Conservation (phyloP, 495 filamentous ascomycete species). For the Penicillium maclennaniae region DNA sequence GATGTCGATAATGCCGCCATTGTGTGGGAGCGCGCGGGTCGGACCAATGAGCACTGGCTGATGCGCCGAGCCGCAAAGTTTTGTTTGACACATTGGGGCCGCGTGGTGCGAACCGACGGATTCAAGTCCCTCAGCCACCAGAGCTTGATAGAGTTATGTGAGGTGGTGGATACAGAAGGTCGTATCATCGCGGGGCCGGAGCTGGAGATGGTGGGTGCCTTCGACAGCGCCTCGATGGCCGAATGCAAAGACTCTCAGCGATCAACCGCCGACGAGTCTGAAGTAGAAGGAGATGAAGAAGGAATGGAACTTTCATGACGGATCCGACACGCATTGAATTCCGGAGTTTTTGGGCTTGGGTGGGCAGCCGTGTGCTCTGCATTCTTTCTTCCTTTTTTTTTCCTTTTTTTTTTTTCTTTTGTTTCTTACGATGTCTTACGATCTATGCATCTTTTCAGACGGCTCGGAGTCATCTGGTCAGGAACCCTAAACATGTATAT, state of each 20-base stretch:
- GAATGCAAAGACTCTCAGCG: conserved; percentile 45
- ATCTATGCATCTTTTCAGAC: conserved; percentile 2
- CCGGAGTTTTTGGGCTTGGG: conserved; percentile 18
- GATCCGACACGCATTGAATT: conserved; percentile 23
- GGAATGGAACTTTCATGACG: conserved; percentile 58
- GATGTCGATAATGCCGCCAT: conserved; percentile 93
- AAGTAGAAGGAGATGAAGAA: conserved; percentile 67
- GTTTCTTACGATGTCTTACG: no score
- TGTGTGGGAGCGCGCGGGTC: conserved; percentile 89
- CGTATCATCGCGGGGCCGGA: conserved; percentile 81
- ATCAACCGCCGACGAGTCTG: conserved; percentile 53
- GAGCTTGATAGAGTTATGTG: conserved; percentile 83
- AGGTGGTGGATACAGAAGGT: conserved; percentile 87
- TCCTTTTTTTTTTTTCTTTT: no score
- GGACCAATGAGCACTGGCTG: conserved; percentile 90
- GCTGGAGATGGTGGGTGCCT: conserved; percentile 70
- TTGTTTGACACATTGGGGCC: conserved; percentile 90
- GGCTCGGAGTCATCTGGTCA: neutral
- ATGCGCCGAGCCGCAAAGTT: conserved; percentile 81
- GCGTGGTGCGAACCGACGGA: conserved; percentile 81
- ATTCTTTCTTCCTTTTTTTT: no score
- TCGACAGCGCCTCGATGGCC: conserved; percentile 50
- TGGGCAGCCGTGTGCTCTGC: neutral
- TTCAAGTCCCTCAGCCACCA: conserved; percentile 75
- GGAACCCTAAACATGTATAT: conserved; percentile 6